phyloP scores from a whole-genome alignment of 1,284 basidiomycete genomes.

The Hemileia vastatrix region DNA sequence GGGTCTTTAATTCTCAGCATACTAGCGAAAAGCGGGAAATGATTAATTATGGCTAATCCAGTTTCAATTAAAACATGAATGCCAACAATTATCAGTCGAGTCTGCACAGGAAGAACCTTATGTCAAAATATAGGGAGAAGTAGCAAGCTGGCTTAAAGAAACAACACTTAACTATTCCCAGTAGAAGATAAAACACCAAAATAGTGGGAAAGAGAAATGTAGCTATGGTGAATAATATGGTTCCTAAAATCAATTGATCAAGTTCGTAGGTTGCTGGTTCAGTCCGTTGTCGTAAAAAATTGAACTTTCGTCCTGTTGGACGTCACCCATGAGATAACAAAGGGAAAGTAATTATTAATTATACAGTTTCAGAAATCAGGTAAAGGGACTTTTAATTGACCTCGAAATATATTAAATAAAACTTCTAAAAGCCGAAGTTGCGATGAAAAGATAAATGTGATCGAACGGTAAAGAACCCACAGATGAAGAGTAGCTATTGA shows the following conservation, averaged over 20 bases:
- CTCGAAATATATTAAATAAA: slow-evolving; percentile 89
- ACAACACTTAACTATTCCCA: slow-evolving; percentile 56
- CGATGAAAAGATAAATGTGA: slow-evolving; percentile 57
- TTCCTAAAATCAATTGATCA: slow-evolving; percentile 87
- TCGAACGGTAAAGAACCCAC: slow-evolving; percentile 59
- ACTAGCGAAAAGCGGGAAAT: slow-evolving; percentile 80
- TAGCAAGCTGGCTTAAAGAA: slow-evolving; percentile 21
- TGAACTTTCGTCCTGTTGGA: slow-evolving; percentile 66
- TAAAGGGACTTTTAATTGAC: slow-evolving; percentile 48
- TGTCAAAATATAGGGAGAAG: slow-evolving; percentile 5
- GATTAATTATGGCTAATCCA: slow-evolving; percentile 66
- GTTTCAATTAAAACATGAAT: slow-evolving; percentile 58
- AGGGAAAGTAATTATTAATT: background rate
- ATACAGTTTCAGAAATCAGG: background rate
- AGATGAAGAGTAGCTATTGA: slow-evolving; percentile 64
- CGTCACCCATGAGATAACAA: background rate
- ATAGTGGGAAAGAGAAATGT: slow-evolving; percentile 87
- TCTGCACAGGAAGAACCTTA: slow-evolving; percentile 47
- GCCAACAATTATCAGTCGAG: slow-evolving; percentile 55
- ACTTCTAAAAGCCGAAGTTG: slow-evolving; percentile 58
- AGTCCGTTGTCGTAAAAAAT: slow-evolving; percentile 66
- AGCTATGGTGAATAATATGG: slow-evolving; percentile 83
- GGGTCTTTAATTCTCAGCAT: slow-evolving; percentile 80
- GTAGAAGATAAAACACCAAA: slow-evolving; percentile 70
- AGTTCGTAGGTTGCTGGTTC: slow-evolving; percentile 85